phyloP scores from a whole-genome alignment of 2,329 filamentous ascomycete genomes.

The Colletotrichum graminicola region DNA sequence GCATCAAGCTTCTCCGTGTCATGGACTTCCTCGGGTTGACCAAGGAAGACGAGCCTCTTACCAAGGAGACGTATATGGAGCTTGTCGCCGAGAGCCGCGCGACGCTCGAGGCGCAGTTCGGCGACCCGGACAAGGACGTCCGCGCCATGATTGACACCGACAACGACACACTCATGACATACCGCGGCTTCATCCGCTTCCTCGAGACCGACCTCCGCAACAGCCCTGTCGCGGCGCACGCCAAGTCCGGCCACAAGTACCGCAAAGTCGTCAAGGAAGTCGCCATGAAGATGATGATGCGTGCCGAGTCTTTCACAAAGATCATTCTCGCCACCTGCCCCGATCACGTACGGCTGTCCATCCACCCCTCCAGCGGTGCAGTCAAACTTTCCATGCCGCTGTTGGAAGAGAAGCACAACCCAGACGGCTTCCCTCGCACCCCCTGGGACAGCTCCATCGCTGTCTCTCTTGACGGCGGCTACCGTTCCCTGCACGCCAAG shows the following conservation, averaged over 20 bases:
- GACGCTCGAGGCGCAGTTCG: conserved; percentile 38
- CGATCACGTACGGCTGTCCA: conserved; percentile 43
- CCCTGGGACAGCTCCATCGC: conserved; percentile 53
- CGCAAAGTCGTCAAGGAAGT: conserved; percentile 42
- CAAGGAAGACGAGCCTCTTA: conserved; percentile 36
- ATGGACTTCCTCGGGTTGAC: conserved; percentile 50
- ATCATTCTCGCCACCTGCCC: conserved; percentile 40
- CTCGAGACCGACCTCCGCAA: conserved; percentile 38
- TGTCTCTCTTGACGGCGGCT: conserved; percentile 49
- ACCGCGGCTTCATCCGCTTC: conserved; percentile 44
- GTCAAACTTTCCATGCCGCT: conserved; percentile 44
- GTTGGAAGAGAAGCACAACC: conserved; percentile 44
- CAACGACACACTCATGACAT: conserved; percentile 43
- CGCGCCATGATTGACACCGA: conserved; percentile 42
- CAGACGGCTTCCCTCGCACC: conserved; percentile 44
- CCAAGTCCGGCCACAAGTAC: conserved; percentile 41
- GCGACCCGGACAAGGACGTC: conserved; percentile 36
- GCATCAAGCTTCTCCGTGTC: conserved; percentile 53
- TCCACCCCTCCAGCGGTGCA: conserved; percentile 42
- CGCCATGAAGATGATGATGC: conserved; percentile 43
- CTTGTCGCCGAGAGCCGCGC: conserved; percentile 32
- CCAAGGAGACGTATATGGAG: conserved; percentile 36
- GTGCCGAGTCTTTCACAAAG: conserved; percentile 42
- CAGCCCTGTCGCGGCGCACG: conserved; percentile 35
- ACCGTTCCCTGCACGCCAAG: conserved; percentile 43